Conservation (phyloP, 441 rosid species). For the Cnidoscolus chayamansa region DNA sequence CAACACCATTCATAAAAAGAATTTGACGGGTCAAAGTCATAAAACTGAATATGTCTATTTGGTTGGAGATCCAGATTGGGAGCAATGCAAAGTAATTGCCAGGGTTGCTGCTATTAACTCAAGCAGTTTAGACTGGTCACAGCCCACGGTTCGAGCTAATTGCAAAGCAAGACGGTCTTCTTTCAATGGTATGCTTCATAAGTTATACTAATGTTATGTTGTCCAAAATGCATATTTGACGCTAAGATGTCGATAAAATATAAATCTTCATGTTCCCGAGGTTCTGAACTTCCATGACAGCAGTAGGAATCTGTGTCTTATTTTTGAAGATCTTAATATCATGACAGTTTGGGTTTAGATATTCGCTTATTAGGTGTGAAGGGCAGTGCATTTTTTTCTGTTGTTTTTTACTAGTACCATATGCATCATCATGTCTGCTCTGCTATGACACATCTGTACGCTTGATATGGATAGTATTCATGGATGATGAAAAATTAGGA, state of each 20-base stretch:
- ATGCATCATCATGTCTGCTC: background rate
- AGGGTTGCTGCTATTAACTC: slow-evolving; percentile 48
- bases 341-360: background rate
- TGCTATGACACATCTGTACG: background rate
- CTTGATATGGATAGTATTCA: background rate
- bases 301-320: background rate
- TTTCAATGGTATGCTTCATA: slow-evolving; percentile 33
- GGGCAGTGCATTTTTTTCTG: background rate
- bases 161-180: slow-evolving; percentile 31
- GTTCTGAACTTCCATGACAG: background rate
- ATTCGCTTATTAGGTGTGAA: background rate
- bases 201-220: background rate
- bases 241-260: background rate
- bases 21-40: slow-evolving; percentile 20
- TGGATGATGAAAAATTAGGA: background rate
- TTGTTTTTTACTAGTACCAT: background rate
- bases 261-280: background rate
- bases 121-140: slow-evolving; percentile 29
- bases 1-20: slow-evolving; percentile 15
- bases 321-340: background rate
- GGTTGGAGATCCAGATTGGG: slow-evolving; percentile 55
- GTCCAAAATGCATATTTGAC: background rate
- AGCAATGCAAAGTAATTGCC: slow-evolving; percentile 43
- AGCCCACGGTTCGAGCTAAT: slow-evolving; percentile 21
- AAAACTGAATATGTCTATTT: slow-evolving; percentile 22